Conservation (phyloP, 495 filamentous ascomycete species). For the Alectoria sarmentosa region DNA sequence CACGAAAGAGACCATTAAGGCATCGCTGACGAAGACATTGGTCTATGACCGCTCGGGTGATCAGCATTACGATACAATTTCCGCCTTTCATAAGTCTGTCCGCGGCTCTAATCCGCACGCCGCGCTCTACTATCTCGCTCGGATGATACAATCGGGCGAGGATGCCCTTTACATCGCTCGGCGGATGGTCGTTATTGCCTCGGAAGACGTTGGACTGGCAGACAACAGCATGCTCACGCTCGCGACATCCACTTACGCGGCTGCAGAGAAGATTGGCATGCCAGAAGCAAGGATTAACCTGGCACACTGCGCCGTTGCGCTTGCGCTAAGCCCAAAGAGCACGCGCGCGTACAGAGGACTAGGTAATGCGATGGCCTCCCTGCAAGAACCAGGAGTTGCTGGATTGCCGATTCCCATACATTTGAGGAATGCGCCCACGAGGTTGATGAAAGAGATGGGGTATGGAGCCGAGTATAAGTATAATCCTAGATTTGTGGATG, state of each 20-base stretch:
- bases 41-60: slow-evolving; percentile 94
- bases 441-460: slow-evolving; percentile 85
- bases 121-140: slow-evolving; percentile 83
- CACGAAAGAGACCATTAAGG: slow-evolving; percentile 63
- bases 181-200: slow-evolving; percentile 84
- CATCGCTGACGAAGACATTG: slow-evolving; percentile 75
- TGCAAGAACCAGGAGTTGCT: slow-evolving; percentile 74
- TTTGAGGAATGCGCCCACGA: slow-evolving; percentile 83
- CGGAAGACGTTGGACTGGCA: slow-evolving; percentile 86
- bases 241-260: slow-evolving; percentile 75
- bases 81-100: slow-evolving; percentile 92
- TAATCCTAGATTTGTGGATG: slow-evolving; percentile 79
- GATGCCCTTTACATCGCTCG: slow-evolving; percentile 90
- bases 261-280: slow-evolving; percentile 84
- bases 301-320: slow-evolving; percentile 77
- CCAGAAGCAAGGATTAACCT: slow-evolving; percentile 91
- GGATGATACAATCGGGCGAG: slow-evolving; percentile 95
- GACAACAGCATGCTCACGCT: slow-evolving; percentile 80
- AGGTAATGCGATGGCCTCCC: slow-evolving; percentile 65
- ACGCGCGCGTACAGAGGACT: slow-evolving; percentile 78
- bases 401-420: slow-evolving; percentile 77
- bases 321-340: slow-evolving; percentile 75
- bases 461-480: slow-evolving; percentile 88
- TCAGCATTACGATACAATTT: slow-evolving; percentile 92
- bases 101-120: slow-evolving; percentile 83